Base-by-base conservation (phyloP, 495 filamentous ascomycete species). In the Trichoderma asperelloides region DNA sequence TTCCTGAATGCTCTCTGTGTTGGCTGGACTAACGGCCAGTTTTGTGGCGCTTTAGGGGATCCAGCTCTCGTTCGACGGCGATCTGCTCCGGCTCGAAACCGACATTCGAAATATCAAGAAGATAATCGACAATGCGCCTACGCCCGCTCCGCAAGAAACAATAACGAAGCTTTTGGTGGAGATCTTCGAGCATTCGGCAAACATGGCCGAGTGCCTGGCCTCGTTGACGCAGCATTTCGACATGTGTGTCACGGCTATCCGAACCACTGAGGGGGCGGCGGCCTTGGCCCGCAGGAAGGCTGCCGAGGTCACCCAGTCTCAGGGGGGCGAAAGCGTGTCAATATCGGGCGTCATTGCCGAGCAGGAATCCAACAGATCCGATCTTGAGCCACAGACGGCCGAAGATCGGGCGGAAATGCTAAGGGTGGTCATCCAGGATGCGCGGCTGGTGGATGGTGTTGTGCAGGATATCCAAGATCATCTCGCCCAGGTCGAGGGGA, bases 151-250 rank as follows among this genome's bases (percentile, higher is more conserved):
- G 72, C 79, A 72, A 71, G 79, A 84, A 1, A 83, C 86, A 1
- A 83, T 95, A 63, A 85, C 89, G 21, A 76, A 82, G 12, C 85
- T 92, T 69, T 85, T 97, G 62, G 84, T 86, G 62, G 81, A 84
- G 6, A 82, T 97, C 41, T 88, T 96, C 71, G 82, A 82, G 64
- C 87, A 93, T 68, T 93, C 95, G 0, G 87, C 88, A 69, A 88
- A 88, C 69, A 95, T 96, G 89, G 95, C 93, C 37, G 79, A 85
- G 64, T 80, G 91, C 25, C 82, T 98, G 0, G 86, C 94, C 70
- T 90, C 89, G 2, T 81, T 98, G 25, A 93, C 91, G n/a, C 81
- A 82, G 16, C 96, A 98, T 77, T 98, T 96, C 71, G 95, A 98
- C 76, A 87, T 96, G 66, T 98, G 95, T 72, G 91, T 95, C 25